Base-by-base conservation (phyloP, 352 stramenopile genomes). In the Phytophthora cactorum region DNA sequence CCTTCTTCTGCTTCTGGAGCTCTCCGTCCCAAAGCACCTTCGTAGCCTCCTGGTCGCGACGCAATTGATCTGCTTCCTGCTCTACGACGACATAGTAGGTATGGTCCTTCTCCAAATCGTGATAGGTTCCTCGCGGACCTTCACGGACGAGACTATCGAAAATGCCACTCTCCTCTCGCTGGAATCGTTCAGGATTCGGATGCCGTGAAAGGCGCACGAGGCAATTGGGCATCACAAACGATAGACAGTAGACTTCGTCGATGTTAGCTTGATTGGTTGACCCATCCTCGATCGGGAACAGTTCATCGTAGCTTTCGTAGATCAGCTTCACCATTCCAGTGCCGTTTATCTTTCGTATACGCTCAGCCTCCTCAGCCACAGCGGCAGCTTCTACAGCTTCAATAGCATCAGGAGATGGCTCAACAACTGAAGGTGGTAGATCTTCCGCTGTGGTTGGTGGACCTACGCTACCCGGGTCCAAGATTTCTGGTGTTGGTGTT, bases 201-300 rank as follows among this genome's bases (percentile, higher is more conserved):
- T 86, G 71, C 1, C 51, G 56, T 4, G 83, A 91, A 25, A 97
- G 73, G 27, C 89, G 89, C 9, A 97, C 72, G 10, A 85, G 75
- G 54, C 88, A 97, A 34, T 91, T 89, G 31, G 88, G 89, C 89
- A 97, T 96, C 22, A 96, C 89, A 58, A 96, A 96, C 6, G 84
- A 93, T 36, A 97, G 70, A 52, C 85, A 96, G 59, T 96, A 97
- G 6, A 90, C 79, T 8, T 96, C 88, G 71, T 97, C 88, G 43
- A 97, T 80, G 9, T 59, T 75, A 2, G 77, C 70, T 39, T 90
- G 80, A n/a, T 82, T 95, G 9, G 88, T 94, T 10, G 78, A 90
- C 2, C 90, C 89, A 58, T 90, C 72, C 3, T 79, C 60, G 54
- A 97, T 96, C 2, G 75, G 66, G 53, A 96, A 97, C 4, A 89